Percentiles rank a stretch among this genome's conserved stretches.
These are phyloP conservation scores for Pharnaceum exiguum DNA, from an alignment of 148 eudicot species.

Conservation along the genomic window DNA sequence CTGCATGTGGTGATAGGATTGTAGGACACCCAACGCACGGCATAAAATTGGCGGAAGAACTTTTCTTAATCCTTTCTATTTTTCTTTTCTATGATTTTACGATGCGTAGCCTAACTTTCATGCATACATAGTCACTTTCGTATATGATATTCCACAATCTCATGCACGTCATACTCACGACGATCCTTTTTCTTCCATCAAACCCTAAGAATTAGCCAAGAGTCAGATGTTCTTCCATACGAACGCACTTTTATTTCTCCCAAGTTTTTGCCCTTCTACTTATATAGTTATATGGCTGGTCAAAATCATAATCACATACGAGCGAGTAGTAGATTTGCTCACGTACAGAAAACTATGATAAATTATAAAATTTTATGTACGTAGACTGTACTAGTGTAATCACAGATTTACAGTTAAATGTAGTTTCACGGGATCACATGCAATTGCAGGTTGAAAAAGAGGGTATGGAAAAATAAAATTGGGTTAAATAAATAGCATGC, in stretches of 20 bases:
- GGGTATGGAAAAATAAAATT: no score
- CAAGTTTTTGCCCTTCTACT: not conserved
- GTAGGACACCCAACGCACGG: conserved; percentile 33
- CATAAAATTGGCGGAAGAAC: conserved; percentile 22
- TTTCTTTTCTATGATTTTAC: not conserved
- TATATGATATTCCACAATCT: conserved; percentile 6
- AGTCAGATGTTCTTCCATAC: conserved; percentile 20
- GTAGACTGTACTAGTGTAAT: no score
- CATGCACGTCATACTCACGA: conserved; percentile 47
- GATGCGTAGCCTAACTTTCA: conserved; percentile 6
- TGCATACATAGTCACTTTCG: not conserved
- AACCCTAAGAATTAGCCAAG: conserved; percentile 16
- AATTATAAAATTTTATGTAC: no score
- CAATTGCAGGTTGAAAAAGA: no score
- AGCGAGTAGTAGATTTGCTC: no score
- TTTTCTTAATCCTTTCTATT: not conserved
- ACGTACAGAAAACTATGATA: no score
- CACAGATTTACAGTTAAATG: no score
- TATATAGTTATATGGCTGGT: no score
- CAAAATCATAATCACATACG: no score
- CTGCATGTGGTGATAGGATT: conserved; percentile 3
- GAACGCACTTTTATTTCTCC: not conserved
- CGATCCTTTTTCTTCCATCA: conserved; percentile 12
- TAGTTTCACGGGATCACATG: no score
- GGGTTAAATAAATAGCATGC: no score